Conservation (phyloP, 2,329 filamentous ascomycete genomes). For the Sporothrix euskadiensis region DNA sequence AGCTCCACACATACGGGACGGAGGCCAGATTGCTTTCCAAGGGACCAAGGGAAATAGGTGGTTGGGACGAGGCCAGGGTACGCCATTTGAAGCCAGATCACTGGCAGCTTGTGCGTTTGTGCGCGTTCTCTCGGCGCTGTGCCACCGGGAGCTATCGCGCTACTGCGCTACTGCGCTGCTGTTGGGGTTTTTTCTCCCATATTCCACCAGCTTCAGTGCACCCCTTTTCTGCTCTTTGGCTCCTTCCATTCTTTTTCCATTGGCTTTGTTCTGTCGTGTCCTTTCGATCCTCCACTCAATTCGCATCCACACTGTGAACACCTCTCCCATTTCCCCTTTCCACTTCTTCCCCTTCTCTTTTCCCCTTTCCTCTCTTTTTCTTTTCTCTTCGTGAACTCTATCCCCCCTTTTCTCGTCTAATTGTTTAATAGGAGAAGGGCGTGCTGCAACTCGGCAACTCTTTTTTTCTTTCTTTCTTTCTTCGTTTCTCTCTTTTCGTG, state of each 20-base stretch:
- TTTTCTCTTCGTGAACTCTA: background rate
- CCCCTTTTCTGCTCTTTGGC: background rate
- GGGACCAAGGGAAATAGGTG: background rate
- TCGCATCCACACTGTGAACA: constrained; percentile 22
- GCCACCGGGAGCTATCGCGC: constrained; percentile 22
- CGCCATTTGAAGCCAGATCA: constrained; percentile 38
- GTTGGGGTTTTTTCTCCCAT: constrained; percentile 26
- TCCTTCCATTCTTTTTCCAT: no score
- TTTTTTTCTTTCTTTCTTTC: constrained; percentile 16
- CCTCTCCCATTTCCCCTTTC: constrained; percentile 13
- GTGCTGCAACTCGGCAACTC: constrained; percentile 18
- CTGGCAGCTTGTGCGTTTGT: constrained; percentile 23
- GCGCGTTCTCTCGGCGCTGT: background rate
- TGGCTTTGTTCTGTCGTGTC: background rate
- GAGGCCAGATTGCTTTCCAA: constrained; percentile 35
- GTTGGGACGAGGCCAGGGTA: constrained; percentile 15
- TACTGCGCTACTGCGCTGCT: background rate
- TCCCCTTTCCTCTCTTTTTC: background rate
- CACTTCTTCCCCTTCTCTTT: constrained; percentile 16
- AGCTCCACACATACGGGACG: constrained; percentile 25
- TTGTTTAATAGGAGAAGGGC: constrained; percentile 23
- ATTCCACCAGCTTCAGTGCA: constrained; percentile 18
- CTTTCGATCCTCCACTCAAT: constrained; percentile 21
- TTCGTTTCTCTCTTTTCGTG: constrained; percentile 8
- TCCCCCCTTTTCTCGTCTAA: constrained; percentile 14